Evolutionary conservation across 192 early-diverging fungal species (phyloP), one percentile per base, ranked within the genome.

Genomic region (Coemansia sp.): DNA sequence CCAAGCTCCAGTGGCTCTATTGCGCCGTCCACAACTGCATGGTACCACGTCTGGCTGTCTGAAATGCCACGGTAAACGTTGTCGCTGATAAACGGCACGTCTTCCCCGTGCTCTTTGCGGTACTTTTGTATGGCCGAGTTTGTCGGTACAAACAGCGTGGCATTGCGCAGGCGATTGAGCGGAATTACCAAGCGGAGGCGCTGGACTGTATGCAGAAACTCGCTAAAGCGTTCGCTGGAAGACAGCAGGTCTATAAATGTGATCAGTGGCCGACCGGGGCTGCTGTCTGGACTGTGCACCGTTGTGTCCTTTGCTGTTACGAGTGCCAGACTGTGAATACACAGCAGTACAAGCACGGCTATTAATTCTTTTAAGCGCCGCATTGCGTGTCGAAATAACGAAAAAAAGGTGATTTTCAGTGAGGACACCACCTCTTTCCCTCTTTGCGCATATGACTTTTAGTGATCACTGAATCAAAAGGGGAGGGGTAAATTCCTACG

Each of bases 181-280:
- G 64, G 64, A 2, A 82, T 70, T 8, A 84, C 69, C 60, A 86
- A 68, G 18, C 78, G 77, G 32, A 72, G 64, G 37, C 79, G 77
- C 54, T 86, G 84, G 11, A 84, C 71, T 18, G 74, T 76, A 36
- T 67, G 65, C 51, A 86, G 42, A 26, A 83, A 71, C 36, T 73
- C 69, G 47, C 65, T 60, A 49, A 84, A 86, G 30, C 67, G 70
- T 18, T 57, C 57, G 59, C 76, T 59, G 15, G 76, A 75, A 3
- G 84, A 83, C n/a, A 86, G 65, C 7, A 79, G 60, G 66, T 86
- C 84, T 11, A 86, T 73, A 41, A 84, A 78, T 32, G 75, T 78
- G 3, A 65, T 54, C 16, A 49, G 30, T 10, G 23, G 34, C 0
- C 53, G 40, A 4, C 32, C 45, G 3, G 42, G 26, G 6, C 40